phyloP scores from a whole-genome alignment of 352 stramenopile genomes.

The Phytophthora hybrid region DNA sequence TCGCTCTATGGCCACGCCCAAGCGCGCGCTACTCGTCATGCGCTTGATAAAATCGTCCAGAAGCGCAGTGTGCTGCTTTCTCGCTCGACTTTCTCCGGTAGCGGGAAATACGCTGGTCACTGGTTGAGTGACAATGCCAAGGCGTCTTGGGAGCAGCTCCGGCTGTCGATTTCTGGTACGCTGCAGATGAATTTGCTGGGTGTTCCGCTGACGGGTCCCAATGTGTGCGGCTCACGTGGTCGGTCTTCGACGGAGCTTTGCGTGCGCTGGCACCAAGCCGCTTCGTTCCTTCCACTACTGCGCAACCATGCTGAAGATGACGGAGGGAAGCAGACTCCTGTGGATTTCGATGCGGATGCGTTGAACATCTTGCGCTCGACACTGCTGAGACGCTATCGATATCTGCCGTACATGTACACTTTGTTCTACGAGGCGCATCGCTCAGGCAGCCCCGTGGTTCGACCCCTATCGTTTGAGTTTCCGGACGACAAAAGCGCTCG shows the following conservation, averaged over 20 bases:
- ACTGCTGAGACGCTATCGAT: conserved; percentile 69
- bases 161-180: conserved; percentile 70
- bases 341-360: conserved; percentile 73
- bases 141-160: conserved; percentile 85
- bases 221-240: conserved; percentile 65
- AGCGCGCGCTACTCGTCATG: conserved; percentile 55
- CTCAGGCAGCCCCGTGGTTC: conserved; percentile 55
- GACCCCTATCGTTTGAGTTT: conserved; percentile 74
- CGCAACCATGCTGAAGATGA: conserved; percentile 71
- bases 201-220: conserved; percentile 71
- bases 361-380: conserved; percentile 72
- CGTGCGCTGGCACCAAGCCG: conserved; percentile 86
- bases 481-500: conserved; percentile 48
- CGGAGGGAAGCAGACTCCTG: conserved; percentile 53
- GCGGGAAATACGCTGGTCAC: conserved; percentile 69
- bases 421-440: conserved; percentile 71
- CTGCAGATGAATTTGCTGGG: conserved; percentile 86
- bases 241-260: conserved; percentile 73
- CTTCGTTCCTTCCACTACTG: conserved; percentile 81
- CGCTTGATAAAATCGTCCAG: conserved; percentile 56
- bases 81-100: conserved; percentile 73
- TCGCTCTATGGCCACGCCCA: conserved; percentile 84
- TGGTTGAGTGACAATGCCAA: conserved; percentile 56
- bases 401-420: conserved; percentile 90
- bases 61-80: conserved; percentile 77